phyloP scores from a whole-genome alignment of 73 alveolate species.

The Tetrahymena elliotti region DNA sequence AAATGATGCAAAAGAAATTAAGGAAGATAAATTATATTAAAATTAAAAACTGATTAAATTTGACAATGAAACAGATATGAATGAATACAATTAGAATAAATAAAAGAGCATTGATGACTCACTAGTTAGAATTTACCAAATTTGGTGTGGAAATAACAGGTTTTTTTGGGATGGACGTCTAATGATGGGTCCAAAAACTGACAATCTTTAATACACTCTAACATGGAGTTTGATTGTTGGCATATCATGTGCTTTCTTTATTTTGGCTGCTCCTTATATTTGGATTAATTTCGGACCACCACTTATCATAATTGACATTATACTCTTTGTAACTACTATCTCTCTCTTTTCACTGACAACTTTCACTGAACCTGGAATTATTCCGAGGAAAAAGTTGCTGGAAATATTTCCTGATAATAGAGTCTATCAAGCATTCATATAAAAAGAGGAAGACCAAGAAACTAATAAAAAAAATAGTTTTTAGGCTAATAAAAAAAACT shows the following conservation, averaged over 20 bases:
- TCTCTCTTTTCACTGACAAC: constrained; percentile 32
- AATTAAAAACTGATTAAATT: neutral
- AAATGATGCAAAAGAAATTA: neutral
- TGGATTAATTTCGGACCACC: constrained; percentile 21
- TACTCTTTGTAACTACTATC: constrained; percentile 23
- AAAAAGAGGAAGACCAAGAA: neutral
- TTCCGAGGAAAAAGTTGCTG: constrained; percentile 43
- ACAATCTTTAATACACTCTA: constrained; percentile 1
- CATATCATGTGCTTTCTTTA: constrained; percentile 17
- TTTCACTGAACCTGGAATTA: constrained; percentile 58
- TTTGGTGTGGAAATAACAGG: constrained; percentile 50
- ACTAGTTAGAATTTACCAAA: neutral
- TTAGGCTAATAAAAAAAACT: neutral
- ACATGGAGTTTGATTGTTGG: constrained; percentile 36
- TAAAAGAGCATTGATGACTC: neutral
- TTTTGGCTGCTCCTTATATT: constrained; percentile 42
- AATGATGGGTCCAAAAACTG: constrained; percentile 50
- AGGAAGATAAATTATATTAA: neutral
- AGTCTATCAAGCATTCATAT: neutral
- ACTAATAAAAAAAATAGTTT: constrained; percentile 7
- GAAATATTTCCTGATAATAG: constrained; percentile 21
- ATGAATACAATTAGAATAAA: neutral
- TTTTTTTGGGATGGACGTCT: constrained; percentile 39
- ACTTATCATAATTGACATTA: constrained; percentile 15
- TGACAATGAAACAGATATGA: neutral